A percentile compares a stretch with the other conserved stretches of the same genome.
Evolutionary conservation across 75 land plant genomes (phyloP).

Genomic region (Ceratopteris richardii): DNA sequence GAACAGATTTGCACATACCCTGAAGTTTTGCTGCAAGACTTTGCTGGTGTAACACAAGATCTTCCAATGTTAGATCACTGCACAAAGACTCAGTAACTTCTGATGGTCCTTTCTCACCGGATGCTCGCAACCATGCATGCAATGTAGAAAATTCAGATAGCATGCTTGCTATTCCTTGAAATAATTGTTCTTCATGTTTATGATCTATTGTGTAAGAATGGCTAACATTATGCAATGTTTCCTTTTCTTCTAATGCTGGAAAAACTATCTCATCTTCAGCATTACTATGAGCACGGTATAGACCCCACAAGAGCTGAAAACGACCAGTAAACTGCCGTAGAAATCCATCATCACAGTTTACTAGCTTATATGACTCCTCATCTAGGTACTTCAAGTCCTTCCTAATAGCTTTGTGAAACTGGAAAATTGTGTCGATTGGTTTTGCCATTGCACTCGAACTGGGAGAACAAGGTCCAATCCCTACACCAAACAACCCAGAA

Average conservation of each 20-base stretch:
- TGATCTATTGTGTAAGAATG: constrained; percentile 66
- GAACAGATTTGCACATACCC: constrained; percentile 50
- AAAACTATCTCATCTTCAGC: constrained; percentile 75
- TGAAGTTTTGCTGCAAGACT: constrained; percentile 44
- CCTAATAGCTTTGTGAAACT: constrained; percentile 64
- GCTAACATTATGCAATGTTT: constrained; percentile 52
- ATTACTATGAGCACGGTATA: constrained; percentile 62
- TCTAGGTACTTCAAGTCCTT: constrained; percentile 63
- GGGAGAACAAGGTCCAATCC: constrained; percentile 9
- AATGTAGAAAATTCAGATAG: constrained; percentile 23
- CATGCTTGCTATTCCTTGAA: constrained; percentile 35
- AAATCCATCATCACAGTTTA: constrained; percentile 31
- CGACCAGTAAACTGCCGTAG: constrained; percentile 36
- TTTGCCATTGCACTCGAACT: constrained; percentile 19
- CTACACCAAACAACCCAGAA: constrained; percentile 25
- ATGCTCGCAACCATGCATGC: constrained; percentile 8
- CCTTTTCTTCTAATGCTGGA: constrained; percentile 72
- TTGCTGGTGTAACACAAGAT: constrained; percentile 8
- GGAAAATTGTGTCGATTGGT: constrained; percentile 45
- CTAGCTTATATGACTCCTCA: constrained; percentile 36
- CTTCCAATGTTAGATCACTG: too few relatives aligned
- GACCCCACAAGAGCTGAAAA: constrained; percentile 42
- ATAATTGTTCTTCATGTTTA: constrained; percentile 50
- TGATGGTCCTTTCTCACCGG: neutral
- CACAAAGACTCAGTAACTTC: neutral